Base-by-base conservation (phyloP, 306 rosid genomes). In the Ammopiptanthus mongolicus region DNA sequence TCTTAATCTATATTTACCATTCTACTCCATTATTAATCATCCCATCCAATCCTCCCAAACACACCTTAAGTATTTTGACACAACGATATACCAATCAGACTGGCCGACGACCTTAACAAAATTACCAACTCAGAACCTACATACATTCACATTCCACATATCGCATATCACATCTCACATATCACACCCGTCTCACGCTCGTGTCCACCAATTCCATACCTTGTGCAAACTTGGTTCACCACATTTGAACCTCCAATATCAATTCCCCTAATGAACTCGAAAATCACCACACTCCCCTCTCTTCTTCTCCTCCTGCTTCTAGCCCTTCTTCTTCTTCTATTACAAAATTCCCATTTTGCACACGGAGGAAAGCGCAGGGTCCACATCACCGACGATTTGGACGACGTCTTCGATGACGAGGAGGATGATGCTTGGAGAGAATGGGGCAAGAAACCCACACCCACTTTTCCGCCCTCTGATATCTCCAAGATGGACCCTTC, bases 371-470 rank as follows among this genome's bases (percentile, higher is more conserved):
- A 93, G 75, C 83, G 97, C 28, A 73, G 60, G 75, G 69, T 88
- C 55, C 93, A 91, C 70, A 90, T 95, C 81, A 61, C 97, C 25
- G 98, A 95, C 80, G 93, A 95, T 19, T 87, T 95, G 12, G 95
- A 95, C 77, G 97, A 90, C 74, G 95, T 94, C 5, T 69, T 80
- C 37, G 98, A 95, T 65, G 91, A 95, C 2, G 98, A 91, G 52
- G 98, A 95, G 79, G 98, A 95, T 79, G 98, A 95, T 0, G 71
- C 71, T 15, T 91, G 98, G 98, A 88, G 69, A 58, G 69, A 90
- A 57, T 95, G 97, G 97, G 98, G 98, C 81, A 87, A 88, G 87
- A 94, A 84, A 64, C 75, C 87, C 6, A 0, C 74, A 0, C 86
- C 91, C 50, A 74, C 88, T 31, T 60, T 71, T 5, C 87, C 82